Base-by-base conservation (phyloP, 257 asterid species). In the Apocynum venetum region DNA sequence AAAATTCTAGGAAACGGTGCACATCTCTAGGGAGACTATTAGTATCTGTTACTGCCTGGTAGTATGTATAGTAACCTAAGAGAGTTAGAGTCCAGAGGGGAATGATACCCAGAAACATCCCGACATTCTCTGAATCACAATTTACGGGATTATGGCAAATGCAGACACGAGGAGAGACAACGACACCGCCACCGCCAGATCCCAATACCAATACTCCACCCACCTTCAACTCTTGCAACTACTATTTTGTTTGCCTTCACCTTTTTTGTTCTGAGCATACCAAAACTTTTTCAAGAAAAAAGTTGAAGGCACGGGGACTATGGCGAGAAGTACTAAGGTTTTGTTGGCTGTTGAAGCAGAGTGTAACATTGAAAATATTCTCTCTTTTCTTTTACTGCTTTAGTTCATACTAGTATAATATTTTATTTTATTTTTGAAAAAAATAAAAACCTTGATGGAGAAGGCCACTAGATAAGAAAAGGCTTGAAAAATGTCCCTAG, bases 41-140 rank as follows among this genome's bases (percentile, higher is more conserved):
- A 25, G 31, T 25, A 25, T 25, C 31, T 25, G 31, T 25, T 25
- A 25, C 31, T 25, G 0, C 31, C 31, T 25, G 31, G 31, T 25
- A 25, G 31, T 25, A 25, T 25, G 31, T 25, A 25, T 25, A 25
- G 31, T 25, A 25, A 25, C 31, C 31, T 25, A 25, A 25, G 31
- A 25, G 31, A 0, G 31, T 25, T 25, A 25, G 31, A 25, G 31
- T 25, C 31, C 31, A 25, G 31, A 25, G 31, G 31, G 31, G 31
- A 25, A 47, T 10, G 76, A 35, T 2, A 9, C 4, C 31, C 20
- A 31, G 46, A 31, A 31, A 51, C 64, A 25, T 25, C 38, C 77
- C 77, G 68, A 73, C 77, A 73, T 73, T 73, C 68, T 43, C 51
- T 55, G 52, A 67, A 19, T 40, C 51, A 40, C 25, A 65, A 38